phyloP scores from a whole-genome alignment of 139 green algal genomes.

The Haematococcus sp. region DNA sequence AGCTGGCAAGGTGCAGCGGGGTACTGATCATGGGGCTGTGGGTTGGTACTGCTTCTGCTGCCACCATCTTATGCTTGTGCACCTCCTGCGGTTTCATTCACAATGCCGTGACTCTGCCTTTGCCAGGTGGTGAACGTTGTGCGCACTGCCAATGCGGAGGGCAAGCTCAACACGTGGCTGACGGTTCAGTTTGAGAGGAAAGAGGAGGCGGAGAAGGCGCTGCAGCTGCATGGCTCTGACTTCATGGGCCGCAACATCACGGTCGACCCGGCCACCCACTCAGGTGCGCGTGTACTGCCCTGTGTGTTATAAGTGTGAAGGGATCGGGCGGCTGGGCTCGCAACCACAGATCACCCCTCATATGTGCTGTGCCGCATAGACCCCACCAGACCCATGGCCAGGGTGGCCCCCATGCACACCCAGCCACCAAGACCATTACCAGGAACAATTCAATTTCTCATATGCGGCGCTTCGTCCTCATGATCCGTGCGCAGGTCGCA shows the following conservation, averaged over 20 bases:
- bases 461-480: neutral
- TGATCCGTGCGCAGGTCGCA: neutral
- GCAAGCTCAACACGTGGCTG: constrained; percentile 53
- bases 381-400: too few relatives aligned
- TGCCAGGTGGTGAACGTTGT: constrained; percentile 55
- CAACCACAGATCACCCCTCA: too few relatives aligned
- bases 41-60: too few relatives aligned
- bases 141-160: constrained; percentile 32
- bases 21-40: neutral
- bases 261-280: constrained; percentile 42
- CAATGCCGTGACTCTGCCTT: too few relatives aligned
- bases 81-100: too few relatives aligned
- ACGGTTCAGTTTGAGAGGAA: constrained; percentile 64
- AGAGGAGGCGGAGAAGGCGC: constrained; percentile 49
- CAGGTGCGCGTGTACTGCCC: constrained; percentile 11
- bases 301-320: too few relatives aligned
- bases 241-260: constrained; percentile 60
- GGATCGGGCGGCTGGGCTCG: too few relatives aligned
- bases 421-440: too few relatives aligned
- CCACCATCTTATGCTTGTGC: too few relatives aligned
- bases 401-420: too few relatives aligned
- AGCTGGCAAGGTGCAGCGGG: constrained; percentile 46
- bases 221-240: constrained; percentile 47
- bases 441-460: too few relatives aligned
- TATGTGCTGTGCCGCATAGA: too few relatives aligned